These are phyloP conservation scores for Lumnitzera racemosa DNA, from an alignment of 345 rosid genomes.

Conservation along the genomic window DNA sequence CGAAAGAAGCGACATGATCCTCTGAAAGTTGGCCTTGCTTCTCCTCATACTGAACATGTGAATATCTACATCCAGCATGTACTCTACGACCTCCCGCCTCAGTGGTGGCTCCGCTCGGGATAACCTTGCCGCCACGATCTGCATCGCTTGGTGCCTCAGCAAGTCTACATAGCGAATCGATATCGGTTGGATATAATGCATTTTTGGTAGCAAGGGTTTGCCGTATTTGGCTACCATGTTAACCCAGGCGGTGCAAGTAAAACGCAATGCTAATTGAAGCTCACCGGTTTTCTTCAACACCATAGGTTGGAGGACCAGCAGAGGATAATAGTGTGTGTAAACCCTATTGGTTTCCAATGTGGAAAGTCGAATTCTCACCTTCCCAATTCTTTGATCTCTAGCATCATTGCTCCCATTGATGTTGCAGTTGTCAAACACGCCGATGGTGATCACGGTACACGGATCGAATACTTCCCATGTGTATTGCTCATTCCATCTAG, in stretches of 20 bases:
- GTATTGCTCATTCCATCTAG: slow-evolving; percentile 95
- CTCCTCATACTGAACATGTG: slow-evolving; percentile 57
- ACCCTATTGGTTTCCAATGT: slow-evolving; percentile 42
- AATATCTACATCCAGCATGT: slow-evolving; percentile 48
- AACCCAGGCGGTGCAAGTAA: slow-evolving; percentile 31
- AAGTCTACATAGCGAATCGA: slow-evolving; percentile 35
- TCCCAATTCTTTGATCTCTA: slow-evolving; percentile 33
- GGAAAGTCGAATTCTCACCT: slow-evolving; percentile 47
- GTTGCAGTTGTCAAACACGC: slow-evolving; percentile 37
- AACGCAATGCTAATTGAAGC: slow-evolving; percentile 43
- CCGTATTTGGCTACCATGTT: slow-evolving; percentile 40
- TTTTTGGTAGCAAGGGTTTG: slow-evolving; percentile 41
- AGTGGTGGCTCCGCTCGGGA: slow-evolving; percentile 45
- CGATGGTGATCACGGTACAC: slow-evolving; percentile 85
- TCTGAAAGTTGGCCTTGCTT: slow-evolving; percentile 47
- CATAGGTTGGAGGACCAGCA: slow-evolving; percentile 26
- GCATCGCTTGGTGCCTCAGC: slow-evolving; percentile 41
- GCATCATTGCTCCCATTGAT: slow-evolving; percentile 26
- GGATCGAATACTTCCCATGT: slow-evolving; percentile 97
- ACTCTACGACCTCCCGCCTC: slow-evolving; percentile 38
- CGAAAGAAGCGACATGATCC: slow-evolving; percentile 30
- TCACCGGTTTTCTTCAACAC: slow-evolving; percentile 47
- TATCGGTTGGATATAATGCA: slow-evolving; percentile 45
- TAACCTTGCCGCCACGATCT: slow-evolving; percentile 32
- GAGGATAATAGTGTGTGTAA: slow-evolving; percentile 49